phyloP scores from a whole-genome alignment of 805 yeast genomes.

The Lachancea fermentati region DNA sequence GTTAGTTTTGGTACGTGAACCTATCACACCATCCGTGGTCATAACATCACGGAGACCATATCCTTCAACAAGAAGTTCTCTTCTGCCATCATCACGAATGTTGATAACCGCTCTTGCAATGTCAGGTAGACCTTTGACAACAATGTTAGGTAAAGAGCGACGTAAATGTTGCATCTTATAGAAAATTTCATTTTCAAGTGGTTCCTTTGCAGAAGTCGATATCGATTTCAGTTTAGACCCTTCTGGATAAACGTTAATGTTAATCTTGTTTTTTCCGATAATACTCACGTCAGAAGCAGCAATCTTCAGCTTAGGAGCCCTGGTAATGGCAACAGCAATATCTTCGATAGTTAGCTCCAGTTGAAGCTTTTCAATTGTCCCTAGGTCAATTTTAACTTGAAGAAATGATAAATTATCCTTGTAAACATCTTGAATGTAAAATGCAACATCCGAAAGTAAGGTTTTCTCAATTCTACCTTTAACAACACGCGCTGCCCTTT shows the following conservation, averaged over 20 bases:
- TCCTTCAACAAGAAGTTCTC: constrained; percentile 94
- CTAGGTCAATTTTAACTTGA: constrained; percentile 74
- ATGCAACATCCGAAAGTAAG: constrained; percentile 75
- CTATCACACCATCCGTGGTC: constrained; percentile 95
- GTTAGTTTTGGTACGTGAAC: constrained; percentile 80
- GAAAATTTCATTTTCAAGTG: constrained; percentile 51
- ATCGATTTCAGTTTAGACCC: constrained; percentile 38
- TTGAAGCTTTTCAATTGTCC: constrained; percentile 83
- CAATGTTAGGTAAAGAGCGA: constrained; percentile 78
- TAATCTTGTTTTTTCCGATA: constrained; percentile 58
- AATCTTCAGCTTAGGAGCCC: constrained; percentile 87
- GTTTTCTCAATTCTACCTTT: constrained; percentile 97
- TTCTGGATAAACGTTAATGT: constrained; percentile 51
- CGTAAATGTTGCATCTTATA: constrained; percentile 86
- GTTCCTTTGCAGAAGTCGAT: constrained; percentile 38
- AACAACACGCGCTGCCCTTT: constrained; percentile 96
- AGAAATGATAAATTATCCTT: constrained; percentile 70
- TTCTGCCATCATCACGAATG: constrained; percentile 76
- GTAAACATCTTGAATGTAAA: constrained; percentile 90
- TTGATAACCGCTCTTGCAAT: constrained; percentile 95
- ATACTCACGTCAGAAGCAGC: constrained; percentile 64
- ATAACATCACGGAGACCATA: constrained; percentile 93
- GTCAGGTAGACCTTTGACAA: constrained; percentile 88
- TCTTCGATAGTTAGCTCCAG: constrained; percentile 83
- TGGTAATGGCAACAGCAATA: constrained; percentile 72